Percentiles rank a stretch among this genome's conserved stretches.
These are phyloP conservation scores for Camelina laxa DNA, from an alignment of 345 rosid genomes.

Conservation along the genomic window DNA sequence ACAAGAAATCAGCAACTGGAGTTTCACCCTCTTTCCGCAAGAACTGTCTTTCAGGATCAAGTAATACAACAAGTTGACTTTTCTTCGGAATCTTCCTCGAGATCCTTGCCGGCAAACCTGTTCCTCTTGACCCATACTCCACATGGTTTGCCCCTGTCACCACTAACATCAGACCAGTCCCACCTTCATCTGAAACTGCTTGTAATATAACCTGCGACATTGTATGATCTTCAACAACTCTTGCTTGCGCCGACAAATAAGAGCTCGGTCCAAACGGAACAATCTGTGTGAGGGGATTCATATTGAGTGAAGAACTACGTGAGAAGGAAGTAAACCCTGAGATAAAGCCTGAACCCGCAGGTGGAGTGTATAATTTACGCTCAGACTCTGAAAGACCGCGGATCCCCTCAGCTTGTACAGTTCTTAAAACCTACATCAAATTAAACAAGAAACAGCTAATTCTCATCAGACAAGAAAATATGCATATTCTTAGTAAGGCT, in stretches of 20 bases:
- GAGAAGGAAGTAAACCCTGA: constrained; percentile 82
- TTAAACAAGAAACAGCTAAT: neutral
- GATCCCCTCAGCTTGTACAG: constrained; percentile 93
- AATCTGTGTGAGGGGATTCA: constrained; percentile 55
- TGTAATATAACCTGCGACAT: constrained; percentile 75
- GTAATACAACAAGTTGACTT: constrained; percentile 79
- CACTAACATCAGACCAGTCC: constrained; percentile 71
- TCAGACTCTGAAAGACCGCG: constrained; percentile 81
- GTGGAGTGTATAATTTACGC: constrained; percentile 73
- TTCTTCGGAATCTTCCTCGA: constrained; percentile 83
- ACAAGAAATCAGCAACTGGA: constrained; percentile 87
- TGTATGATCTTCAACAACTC: constrained; percentile 85
- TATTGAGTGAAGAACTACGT: constrained; percentile 58
- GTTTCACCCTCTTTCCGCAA: constrained; percentile 86
- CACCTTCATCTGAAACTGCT: constrained; percentile 64
- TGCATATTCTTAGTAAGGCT: neutral
- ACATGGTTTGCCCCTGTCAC: constrained; percentile 87
- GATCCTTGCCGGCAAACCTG: constrained; percentile 88
- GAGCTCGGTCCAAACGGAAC: constrained; percentile 89
- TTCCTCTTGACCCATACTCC: constrained; percentile 77
- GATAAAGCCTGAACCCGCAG: constrained; percentile 89
- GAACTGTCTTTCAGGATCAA: constrained; percentile 88
- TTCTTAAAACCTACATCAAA: constrained; percentile 66
- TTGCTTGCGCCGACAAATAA: constrained; percentile 81
- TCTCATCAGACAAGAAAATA: neutral